Conservation (phyloP, 495 filamentous ascomycete species). For the Aspergillus leporis region DNA sequence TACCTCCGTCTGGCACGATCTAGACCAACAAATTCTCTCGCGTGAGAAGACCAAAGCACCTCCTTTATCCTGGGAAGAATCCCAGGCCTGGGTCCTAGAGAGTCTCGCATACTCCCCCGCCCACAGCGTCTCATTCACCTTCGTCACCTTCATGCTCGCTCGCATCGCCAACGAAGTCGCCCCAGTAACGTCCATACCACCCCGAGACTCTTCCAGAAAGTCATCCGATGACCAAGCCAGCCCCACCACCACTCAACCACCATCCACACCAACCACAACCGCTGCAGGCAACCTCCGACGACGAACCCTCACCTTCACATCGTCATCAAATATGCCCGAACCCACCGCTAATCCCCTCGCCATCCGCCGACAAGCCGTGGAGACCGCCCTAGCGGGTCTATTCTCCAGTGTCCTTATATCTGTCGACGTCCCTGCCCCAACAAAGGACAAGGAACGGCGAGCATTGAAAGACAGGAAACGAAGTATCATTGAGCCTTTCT, state of each 20-base stretch:
- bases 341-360: conserved; percentile 13
- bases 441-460: conserved; percentile 45
- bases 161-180: conserved; percentile 50
- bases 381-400: conserved; percentile 31
- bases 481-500: conserved; percentile 45
- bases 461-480: conserved; percentile 42
- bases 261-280: conserved; percentile 16
- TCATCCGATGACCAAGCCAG: conserved; percentile 11
- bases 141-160: conserved; percentile 75
- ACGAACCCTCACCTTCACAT: conserved; percentile 23
- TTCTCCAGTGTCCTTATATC: conserved; percentile 43
- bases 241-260: conserved; percentile 11
- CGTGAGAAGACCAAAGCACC: conserved; percentile 51
- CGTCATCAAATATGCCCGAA: conserved; percentile 11
- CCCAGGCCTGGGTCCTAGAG: conserved; percentile 69
- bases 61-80: conserved; percentile 57
- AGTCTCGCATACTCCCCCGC: conserved; percentile 67
- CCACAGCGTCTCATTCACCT: conserved; percentile 83
- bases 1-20: conserved; percentile 61
- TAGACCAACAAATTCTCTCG: conserved; percentile 62
- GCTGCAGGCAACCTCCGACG: conserved; percentile 35
- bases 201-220: conserved; percentile 5
- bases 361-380: conserved; percentile 38
- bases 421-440: conserved; percentile 24
- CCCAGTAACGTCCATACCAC: conserved; percentile 29